phyloP scores from a whole-genome alignment of 2,329 filamentous ascomycete species.

The Fusarium metavorans region DNA sequence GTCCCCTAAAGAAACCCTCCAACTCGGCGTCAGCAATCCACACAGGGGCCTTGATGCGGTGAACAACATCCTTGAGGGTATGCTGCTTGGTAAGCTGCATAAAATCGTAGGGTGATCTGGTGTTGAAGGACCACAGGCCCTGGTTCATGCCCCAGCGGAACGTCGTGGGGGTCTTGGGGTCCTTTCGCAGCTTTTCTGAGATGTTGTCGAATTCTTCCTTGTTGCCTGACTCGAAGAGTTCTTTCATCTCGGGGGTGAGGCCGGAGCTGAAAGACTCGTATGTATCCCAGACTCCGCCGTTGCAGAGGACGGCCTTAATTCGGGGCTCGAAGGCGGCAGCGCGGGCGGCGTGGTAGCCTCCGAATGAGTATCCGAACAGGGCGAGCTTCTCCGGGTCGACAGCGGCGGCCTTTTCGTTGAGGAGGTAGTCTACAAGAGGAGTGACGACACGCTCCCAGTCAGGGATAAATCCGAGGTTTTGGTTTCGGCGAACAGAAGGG shows the following conservation, averaged over 20 bases:
- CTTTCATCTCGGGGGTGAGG: constrained; percentile 15
- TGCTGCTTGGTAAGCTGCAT: constrained; percentile 30
- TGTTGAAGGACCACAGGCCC: constrained; percentile 49
- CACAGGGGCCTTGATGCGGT: constrained; percentile 39
- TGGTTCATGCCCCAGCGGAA: constrained; percentile 47
- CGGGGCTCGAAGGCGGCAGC: constrained; percentile 58
- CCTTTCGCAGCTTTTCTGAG: constrained; percentile 13
- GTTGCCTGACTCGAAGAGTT: constrained; percentile 27
- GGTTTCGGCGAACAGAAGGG: constrained; percentile 52
- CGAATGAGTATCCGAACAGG: constrained; percentile 56
- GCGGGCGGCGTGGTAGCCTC: constrained; percentile 54
- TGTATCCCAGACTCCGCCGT: constrained; percentile 53
- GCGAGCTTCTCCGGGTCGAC: constrained; percentile 51
- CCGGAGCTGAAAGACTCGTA: constrained; percentile 16
- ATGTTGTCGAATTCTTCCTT: constrained; percentile 29
- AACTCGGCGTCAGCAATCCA: constrained; percentile 29
- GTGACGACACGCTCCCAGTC: constrained; percentile 57
- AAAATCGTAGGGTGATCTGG: constrained; percentile 44
- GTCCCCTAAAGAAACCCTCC: constrained; percentile 26
- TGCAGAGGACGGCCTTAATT: constrained; percentile 51
- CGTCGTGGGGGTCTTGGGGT: constrained; percentile 20
- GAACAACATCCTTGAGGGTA: constrained; percentile 27
- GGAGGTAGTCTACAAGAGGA: constrained; percentile 55
- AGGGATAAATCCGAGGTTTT: constrained; percentile 56
- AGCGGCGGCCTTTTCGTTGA: constrained; percentile 28